Conservation (phyloP, 2,329 filamentous ascomycete genomes). For the Beauveria sp. region DNA sequence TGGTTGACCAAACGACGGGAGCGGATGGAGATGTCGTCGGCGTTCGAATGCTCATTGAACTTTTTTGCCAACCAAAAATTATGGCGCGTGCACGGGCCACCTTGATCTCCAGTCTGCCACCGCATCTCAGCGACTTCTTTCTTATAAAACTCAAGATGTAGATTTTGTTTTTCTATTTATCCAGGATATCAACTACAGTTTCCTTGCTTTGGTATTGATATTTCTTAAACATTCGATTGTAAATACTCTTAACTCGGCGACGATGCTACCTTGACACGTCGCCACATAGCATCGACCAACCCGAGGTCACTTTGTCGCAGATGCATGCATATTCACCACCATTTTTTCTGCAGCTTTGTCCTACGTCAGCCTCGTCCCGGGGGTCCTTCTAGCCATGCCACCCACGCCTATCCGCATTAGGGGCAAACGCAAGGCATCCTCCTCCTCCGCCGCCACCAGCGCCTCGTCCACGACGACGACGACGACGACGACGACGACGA, state of each 20-base stretch:
- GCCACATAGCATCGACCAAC: background rate
- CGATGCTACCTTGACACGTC: background rate
- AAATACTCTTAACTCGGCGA: background rate
- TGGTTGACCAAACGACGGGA: background rate
- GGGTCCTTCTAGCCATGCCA: conserved; percentile 26
- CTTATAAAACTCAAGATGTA: background rate
- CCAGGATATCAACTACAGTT: no score
- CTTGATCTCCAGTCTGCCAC: background rate
- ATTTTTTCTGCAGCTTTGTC: background rate
- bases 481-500: background rate
- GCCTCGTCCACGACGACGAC: background rate
- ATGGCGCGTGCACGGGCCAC: conserved; percentile 7
- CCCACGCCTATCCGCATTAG: conserved; percentile 42
- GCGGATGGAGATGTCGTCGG: background rate
- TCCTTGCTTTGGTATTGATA: no score
- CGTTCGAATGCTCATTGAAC: background rate
- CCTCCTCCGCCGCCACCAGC: background rate
- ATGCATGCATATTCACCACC: background rate
- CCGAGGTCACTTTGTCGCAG: background rate
- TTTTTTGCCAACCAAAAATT: background rate
- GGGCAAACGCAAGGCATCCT: conserved; percentile 33
- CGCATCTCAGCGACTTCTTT: background rate
- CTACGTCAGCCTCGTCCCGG: background rate
- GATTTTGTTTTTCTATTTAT: no score
- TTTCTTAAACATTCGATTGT: no score